Percentiles rank a stretch among this genome's conserved stretches.
These are phyloP conservation scores for Cerioporus squamosus DNA, from an alignment of 1,284 basidiomycete genomes.

Conservation along the genomic window DNA sequence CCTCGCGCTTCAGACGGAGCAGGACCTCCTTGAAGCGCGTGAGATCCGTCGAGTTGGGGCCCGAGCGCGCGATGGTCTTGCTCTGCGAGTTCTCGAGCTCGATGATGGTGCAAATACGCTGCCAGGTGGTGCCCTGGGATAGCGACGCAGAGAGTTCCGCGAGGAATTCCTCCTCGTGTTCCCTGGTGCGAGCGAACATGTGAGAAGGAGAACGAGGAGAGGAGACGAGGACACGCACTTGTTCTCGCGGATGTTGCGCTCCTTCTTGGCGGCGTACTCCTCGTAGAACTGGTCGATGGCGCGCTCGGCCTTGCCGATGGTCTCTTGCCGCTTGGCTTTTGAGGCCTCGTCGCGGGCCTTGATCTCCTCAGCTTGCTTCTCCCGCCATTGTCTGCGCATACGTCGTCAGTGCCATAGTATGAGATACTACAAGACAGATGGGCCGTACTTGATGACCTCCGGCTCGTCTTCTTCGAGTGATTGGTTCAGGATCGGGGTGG, in stretches of 20 bases:
- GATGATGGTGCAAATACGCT: slow-evolving; percentile 86
- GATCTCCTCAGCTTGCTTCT: slow-evolving; percentile 87
- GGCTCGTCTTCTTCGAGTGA: slow-evolving; percentile 82
- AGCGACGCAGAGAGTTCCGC: slow-evolving; percentile 77
- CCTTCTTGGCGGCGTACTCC: slow-evolving; percentile 91
- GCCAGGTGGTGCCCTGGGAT: slow-evolving; percentile 94
- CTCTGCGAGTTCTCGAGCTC: slow-evolving; percentile 96
- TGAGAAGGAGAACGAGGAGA: not conserved
- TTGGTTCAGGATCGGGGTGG: slow-evolving; percentile 76
- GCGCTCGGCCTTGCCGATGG: slow-evolving; percentile 87
- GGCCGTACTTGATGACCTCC: slow-evolving; percentile 79
- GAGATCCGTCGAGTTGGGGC: slow-evolving; percentile 89
- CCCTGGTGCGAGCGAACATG: slow-evolving; percentile 60
- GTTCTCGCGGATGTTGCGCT: slow-evolving; percentile 93
- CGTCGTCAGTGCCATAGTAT: not conserved
- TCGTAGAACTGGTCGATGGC: slow-evolving; percentile 97
- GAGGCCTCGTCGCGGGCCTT: slow-evolving; percentile 79
- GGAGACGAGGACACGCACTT: slow-evolving; percentile 67
- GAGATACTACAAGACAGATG: too few relatives aligned
- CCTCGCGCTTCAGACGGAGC: slow-evolving; percentile 85
- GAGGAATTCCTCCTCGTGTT: slow-evolving; percentile 86
- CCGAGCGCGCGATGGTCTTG: slow-evolving; percentile 91
- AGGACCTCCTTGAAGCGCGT: slow-evolving; percentile 93
- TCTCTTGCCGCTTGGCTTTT: slow-evolving; percentile 83
- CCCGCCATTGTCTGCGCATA: slow-evolving; percentile 82